Evolutionary conservation across 148 eudicot species (phyloP), one percentile per base, ranked within the genome.

Genomic region (Beta vulgaris): DNA sequence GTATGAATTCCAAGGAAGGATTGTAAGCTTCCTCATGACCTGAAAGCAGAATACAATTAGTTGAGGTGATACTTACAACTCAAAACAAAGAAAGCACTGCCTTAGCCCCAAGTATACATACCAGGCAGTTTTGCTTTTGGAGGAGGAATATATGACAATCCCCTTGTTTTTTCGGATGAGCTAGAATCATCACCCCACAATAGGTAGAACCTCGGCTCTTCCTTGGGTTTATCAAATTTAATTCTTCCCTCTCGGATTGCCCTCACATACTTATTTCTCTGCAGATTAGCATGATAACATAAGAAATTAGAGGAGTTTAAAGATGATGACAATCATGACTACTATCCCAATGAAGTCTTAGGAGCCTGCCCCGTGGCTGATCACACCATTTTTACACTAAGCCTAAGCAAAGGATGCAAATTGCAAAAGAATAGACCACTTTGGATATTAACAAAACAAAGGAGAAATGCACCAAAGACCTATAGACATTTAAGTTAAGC

Each of bases 21-120:
- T 92, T 96, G 75, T 89, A 89, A 51, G 99, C 86, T 86, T 92
- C 98, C 84, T 87, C 98, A 55, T 96, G 99, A 37, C 98, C 98
- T 96, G 76, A 70, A 82, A 72, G 14, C 40, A 75, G 21, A 42
- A 44, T 51, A 59, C 18, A 26, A 28, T 23, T 54, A 0, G 12
- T 55, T 57, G n/a, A n/a, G n/a, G n/a, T 46, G 34, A 44, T 75
- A n/a, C 15, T 5, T 31, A 37, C 16, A 44, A 68, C 34, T 19
- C 73, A 73, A 39, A 31, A 48, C 48, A 18, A 57, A 55, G 44
- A 35, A 36, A 55, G 66, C 65, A 76, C 14, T 29, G 53, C 2
- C 16, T 21, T n/a, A 34, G 15, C 35, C 10, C 13, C 13, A n/a
- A 42, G 46, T 54, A 57, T 35, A 18, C 81, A 67, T 73, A 96